Conservation (phyloP, 192 early-diverging fungal genomes). For the Endogone sp. region DNA sequence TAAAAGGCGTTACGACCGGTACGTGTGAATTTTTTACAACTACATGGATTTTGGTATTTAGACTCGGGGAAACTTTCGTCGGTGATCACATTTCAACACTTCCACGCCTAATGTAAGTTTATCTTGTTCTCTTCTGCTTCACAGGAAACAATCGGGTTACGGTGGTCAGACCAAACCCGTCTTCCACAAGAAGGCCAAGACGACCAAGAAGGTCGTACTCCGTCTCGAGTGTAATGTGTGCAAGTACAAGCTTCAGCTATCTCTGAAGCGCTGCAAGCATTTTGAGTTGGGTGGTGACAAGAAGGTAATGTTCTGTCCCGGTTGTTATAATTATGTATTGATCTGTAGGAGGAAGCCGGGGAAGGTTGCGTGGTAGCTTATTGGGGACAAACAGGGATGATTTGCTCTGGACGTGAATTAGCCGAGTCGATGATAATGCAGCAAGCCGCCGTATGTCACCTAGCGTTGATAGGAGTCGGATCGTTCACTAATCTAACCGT, state of each 20-base stretch:
- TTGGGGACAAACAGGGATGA: not conserved
- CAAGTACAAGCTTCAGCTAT: conserved; percentile 98
- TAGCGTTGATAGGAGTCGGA: not conserved
- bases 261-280: conserved; percentile 99
- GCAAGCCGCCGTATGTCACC: not conserved
- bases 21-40: too few species aligned
- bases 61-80: too few species aligned
- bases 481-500: not conserved
- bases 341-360: not conserved
- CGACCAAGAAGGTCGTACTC: conserved; percentile 99
- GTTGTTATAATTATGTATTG: conserved; percentile 11
- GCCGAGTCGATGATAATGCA: too few species aligned
- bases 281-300: conserved; percentile 99
- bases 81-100: too few species aligned
- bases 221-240: conserved; percentile 98
- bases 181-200: conserved; percentile 99
- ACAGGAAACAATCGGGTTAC: conserved; percentile 95
- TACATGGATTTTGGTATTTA: too few species aligned
- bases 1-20: conserved; percentile 52
- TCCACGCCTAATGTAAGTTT: not conserved
- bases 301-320: conserved; percentile 73
- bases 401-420: not conserved
- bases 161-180: conserved; percentile 99
- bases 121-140: not conserved
- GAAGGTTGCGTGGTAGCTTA: not conserved